Percentiles rank a stretch among this genome's conserved stretches.
Conservation (phyloP, 352 stramenopile genomes). For the Phytopythium montanum region DNA sequence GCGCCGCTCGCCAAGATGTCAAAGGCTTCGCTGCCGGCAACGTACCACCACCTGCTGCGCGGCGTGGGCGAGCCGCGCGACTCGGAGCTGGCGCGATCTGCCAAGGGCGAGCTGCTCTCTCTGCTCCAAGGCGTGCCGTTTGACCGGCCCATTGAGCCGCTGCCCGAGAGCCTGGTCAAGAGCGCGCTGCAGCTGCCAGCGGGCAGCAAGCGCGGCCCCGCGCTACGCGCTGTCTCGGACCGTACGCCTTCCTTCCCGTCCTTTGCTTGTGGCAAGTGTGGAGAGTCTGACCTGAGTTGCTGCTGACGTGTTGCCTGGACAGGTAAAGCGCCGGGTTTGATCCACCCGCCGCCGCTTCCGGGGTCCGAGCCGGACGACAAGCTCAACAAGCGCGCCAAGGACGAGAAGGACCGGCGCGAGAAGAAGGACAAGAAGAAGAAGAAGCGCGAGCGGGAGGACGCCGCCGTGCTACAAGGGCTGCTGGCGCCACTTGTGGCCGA, state of each 20-base stretch:
- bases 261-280: not conserved
- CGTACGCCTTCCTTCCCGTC: conserved; percentile 13
- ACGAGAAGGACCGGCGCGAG: conserved; percentile 74
- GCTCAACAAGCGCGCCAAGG: conserved; percentile 44
- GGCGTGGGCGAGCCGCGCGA: conserved; percentile 52
- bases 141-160: conserved; percentile 70
- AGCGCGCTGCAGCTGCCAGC: conserved; percentile 62
- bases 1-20: conserved; percentile 58
- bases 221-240: conserved; percentile 41
- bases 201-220: conserved; percentile 50
- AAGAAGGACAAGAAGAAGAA: conserved; percentile 86
- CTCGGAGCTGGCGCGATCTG: conserved; percentile 25
- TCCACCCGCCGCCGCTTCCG: conserved; percentile 57
- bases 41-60: conserved; percentile 71
- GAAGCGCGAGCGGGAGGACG: conserved; percentile 75
- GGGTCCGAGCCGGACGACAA: conserved; percentile 45
- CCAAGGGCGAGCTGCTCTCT: conserved; percentile 49
- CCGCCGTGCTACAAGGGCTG: conserved; percentile 65
- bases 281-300: too few species aligned
- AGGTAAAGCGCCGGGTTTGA: conserved; percentile 49
- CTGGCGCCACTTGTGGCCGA: conserved; percentile 63
- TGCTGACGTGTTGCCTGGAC: not conserved
- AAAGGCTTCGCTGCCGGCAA: conserved; percentile 46
- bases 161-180: conserved; percentile 70
- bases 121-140: conserved; percentile 74